These are phyloP conservation scores for Diutina siamensis DNA, from an alignment of 1,139 yeast genomes.

Conservation along the genomic window DNA sequence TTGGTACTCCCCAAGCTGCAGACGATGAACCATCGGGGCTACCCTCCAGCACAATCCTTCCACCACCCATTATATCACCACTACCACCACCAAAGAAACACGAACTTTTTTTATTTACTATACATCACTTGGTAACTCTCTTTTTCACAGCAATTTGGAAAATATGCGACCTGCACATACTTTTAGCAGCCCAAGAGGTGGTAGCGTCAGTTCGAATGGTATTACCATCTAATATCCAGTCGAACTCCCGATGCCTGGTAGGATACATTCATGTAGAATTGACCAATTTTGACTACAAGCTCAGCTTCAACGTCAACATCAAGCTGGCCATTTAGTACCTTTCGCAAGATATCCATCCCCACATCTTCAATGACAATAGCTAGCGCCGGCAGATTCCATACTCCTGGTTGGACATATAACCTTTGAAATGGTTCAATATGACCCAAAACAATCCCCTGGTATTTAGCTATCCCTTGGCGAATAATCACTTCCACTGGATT, in stretches of 20 bases:
- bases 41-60: no score
- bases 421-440: constrained; percentile 24
- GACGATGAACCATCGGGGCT: no score
- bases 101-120: not conserved
- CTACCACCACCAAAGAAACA: no score
- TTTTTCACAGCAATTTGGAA: not conserved
- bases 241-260: constrained; percentile 33
- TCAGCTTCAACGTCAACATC: constrained; percentile 34
- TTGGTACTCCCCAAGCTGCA: no score
- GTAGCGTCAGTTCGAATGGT: not conserved
- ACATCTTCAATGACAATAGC: constrained; percentile 34
- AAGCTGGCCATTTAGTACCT: constrained; percentile 39
- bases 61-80: no score
- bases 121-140: not conserved
- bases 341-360: constrained; percentile 37
- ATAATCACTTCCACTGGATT: constrained; percentile 27
- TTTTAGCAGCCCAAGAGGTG: not conserved
- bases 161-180: not conserved
- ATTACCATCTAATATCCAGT: constrained; percentile 19
- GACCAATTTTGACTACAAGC: constrained; percentile 24
- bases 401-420: constrained; percentile 36
- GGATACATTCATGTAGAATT: constrained; percentile 25
- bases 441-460: constrained; percentile 35
- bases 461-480: constrained; percentile 33
- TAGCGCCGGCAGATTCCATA: constrained; percentile 33